A percentile compares a stretch with the other conserved stretches of the same genome.
Evolutionary conservation across 768 basidiomycete species (phyloP).

Genomic region (Psilocybe cubensis): DNA sequence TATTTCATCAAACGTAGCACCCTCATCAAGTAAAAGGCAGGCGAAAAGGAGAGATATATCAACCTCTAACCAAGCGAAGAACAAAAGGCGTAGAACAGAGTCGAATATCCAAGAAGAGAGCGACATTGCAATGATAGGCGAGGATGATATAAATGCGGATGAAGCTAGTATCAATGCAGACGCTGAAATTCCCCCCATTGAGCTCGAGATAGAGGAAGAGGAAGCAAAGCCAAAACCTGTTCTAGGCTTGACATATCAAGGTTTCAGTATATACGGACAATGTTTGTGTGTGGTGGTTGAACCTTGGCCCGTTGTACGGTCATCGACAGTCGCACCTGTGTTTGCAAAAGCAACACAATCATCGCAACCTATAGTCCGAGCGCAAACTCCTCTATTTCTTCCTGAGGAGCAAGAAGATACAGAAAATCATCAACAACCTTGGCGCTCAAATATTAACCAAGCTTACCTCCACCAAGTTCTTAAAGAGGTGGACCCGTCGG

Average conservation of each 20-base stretch:
- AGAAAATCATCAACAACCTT: conserved; percentile 36
- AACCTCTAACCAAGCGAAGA: conserved; percentile 1
- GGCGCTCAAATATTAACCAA: conserved; percentile 25
- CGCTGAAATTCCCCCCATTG: conserved; percentile 20
- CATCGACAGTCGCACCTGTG: conserved; percentile 13
- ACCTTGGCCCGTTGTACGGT: conserved; percentile 67
- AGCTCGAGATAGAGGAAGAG: conserved; percentile 56
- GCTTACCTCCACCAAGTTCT: conserved; percentile 30
- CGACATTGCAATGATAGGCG: neutral
- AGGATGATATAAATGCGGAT: too few relatives aligned
- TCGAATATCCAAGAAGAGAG: neutral
- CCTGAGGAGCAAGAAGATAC: conserved; percentile 54
- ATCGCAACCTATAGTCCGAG: conserved; percentile 28
- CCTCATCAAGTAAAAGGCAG: conserved; percentile 14
- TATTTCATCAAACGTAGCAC: neutral
- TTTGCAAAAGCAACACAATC: too few relatives aligned
- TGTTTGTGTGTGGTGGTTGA: conserved; percentile 86
- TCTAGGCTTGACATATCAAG: conserved; percentile 67
- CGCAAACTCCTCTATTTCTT: conserved; percentile 72
- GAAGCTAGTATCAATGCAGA: neutral
- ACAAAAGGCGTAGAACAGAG: conserved; percentile 24
- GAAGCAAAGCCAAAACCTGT: conserved; percentile 79
- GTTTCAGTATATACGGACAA: conserved; percentile 70
- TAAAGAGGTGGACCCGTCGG: conserved; percentile 17
- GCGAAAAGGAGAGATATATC: conserved; percentile 22